phyloP scores from a whole-genome alignment of 345 rosid genomes.

The Salix arbutifolia region DNA sequence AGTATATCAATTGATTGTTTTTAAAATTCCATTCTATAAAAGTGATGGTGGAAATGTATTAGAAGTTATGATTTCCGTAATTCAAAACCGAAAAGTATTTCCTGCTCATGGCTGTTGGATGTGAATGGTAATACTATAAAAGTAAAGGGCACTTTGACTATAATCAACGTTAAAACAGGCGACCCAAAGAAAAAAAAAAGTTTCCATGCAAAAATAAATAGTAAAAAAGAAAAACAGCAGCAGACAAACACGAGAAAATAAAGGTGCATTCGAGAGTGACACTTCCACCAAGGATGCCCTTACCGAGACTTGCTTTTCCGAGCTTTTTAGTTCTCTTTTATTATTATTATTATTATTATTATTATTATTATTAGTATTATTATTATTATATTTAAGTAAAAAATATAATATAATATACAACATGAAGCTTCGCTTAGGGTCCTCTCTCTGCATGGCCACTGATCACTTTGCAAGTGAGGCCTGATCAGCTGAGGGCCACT shows the following conservation, averaged over 20 bases:
- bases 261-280: constrained; percentile 39
- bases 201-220: constrained; percentile 18
- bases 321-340: constrained; percentile 11
- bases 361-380: neutral
- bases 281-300: constrained; percentile 34
- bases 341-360: neutral
- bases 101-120: neutral
- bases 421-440: constrained; percentile 16
- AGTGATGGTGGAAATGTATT: too few relatives aligned
- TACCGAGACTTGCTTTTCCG: constrained; percentile 25
- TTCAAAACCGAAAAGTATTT: neutral
- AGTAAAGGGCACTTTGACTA: neutral
- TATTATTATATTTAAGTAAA: neutral
- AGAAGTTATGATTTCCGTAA: neutral
- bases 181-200: neutral
- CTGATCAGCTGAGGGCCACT: constrained; percentile 1
- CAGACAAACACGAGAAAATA: constrained; percentile 27
- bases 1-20: too few relatives aligned
- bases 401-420: neutral
- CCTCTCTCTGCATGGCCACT: constrained; percentile 30
- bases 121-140: neutral
- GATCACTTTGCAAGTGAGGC: constrained; percentile 6
- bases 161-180: constrained; percentile 2
- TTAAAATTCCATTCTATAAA: too few relatives aligned
- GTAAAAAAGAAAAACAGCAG: neutral